phyloP scores from a whole-genome alignment of 2,329 filamentous ascomycete genomes.

The Aspergillus neotritici region DNA sequence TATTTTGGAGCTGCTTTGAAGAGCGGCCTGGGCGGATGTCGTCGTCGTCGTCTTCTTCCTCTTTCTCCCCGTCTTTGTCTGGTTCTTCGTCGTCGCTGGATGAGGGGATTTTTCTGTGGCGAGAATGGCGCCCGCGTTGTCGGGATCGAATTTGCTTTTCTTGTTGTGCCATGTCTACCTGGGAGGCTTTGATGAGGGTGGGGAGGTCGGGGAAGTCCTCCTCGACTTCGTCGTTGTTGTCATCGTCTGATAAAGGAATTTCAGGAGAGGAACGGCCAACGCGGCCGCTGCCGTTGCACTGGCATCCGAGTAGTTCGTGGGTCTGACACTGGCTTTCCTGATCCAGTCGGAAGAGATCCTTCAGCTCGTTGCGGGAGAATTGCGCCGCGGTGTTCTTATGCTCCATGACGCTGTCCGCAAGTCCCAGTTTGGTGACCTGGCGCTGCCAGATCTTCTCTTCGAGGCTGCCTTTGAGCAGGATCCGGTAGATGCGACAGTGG shows the following conservation, averaged over 20 bases:
- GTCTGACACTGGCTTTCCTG: slow-evolving; percentile 58
- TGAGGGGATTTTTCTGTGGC: slow-evolving; percentile 13
- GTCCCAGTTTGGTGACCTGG: slow-evolving; percentile 64
- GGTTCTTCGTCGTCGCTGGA: slow-evolving; percentile 3
- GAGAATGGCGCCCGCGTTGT: neutral
- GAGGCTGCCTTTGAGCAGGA: slow-evolving; percentile 62
- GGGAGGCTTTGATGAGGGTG: slow-evolving; percentile 36
- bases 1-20: slow-evolving; percentile 28
- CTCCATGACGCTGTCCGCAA: slow-evolving; percentile 67
- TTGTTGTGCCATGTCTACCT: slow-evolving; percentile 34
- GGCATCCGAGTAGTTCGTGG: slow-evolving; percentile 61
- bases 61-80: slow-evolving; percentile 4
- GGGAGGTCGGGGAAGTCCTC: slow-evolving; percentile 26
- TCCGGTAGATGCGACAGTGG: slow-evolving; percentile 63
- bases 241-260: slow-evolving; percentile 8
- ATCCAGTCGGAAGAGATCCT: slow-evolving; percentile 62
- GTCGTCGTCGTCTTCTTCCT: slow-evolving; percentile 1
- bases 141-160: slow-evolving; percentile 12
- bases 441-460: slow-evolving; percentile 73
- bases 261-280: slow-evolving; percentile 5
- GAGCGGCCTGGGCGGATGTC: slow-evolving; percentile 3
- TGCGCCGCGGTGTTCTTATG: slow-evolving; percentile 54
- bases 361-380: slow-evolving; percentile 61
- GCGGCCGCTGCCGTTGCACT: slow-evolving; percentile 53
- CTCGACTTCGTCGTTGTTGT: slow-evolving; percentile 15